These are phyloP conservation scores for Penicillium soppii DNA, from an alignment of 495 filamentous ascomycete genomes.

Conservation along the genomic window DNA sequence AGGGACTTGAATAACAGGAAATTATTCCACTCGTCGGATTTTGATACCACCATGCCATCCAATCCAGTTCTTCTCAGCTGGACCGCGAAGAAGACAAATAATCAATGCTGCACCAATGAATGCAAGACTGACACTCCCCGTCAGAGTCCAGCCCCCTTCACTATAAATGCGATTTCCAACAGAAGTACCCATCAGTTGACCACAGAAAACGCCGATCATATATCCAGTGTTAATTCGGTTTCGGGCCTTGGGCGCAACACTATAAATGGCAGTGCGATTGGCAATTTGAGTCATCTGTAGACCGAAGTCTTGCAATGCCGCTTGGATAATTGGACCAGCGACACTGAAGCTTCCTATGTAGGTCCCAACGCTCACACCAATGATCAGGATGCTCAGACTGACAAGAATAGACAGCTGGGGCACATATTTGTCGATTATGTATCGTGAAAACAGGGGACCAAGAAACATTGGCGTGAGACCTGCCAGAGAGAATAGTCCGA, in stretches of 20 bases:
- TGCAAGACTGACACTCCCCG: slow-evolving; percentile 65
- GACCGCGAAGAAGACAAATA: slow-evolving; percentile 59
- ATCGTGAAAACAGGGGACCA: slow-evolving; percentile 66
- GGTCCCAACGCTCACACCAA: slow-evolving; percentile 68
- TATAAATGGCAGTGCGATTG: slow-evolving; percentile 70
- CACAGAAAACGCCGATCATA: slow-evolving; percentile 73
- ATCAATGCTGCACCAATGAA: slow-evolving; percentile 61
- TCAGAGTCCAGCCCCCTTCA: slow-evolving; percentile 65
- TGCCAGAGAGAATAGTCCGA: slow-evolving; percentile 78
- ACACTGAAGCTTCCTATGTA: slow-evolving; percentile 64
- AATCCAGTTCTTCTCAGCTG: slow-evolving; percentile 69
- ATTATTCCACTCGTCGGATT: slow-evolving; percentile 5
- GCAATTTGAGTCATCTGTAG: slow-evolving; percentile 74
- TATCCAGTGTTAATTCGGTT: slow-evolving; percentile 83
- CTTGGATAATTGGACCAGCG: slow-evolving; percentile 74
- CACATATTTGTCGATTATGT: slow-evolving; percentile 66
- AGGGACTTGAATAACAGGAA: not conserved
- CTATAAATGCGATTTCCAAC: slow-evolving; percentile 72
- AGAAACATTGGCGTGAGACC: slow-evolving; percentile 67
- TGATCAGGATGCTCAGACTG: slow-evolving; percentile 54
- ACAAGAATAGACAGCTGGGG: slow-evolving; percentile 65
- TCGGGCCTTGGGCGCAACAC: slow-evolving; percentile 65
- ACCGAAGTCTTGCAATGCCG: slow-evolving; percentile 70
- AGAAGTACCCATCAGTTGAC: slow-evolving; percentile 74
- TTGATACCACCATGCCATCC: slow-evolving; percentile 66